Percentiles rank a stretch among this genome's conserved stretches.
Conservation (phyloP, 805 yeast species). For the Ascoidea asiatica region DNA sequence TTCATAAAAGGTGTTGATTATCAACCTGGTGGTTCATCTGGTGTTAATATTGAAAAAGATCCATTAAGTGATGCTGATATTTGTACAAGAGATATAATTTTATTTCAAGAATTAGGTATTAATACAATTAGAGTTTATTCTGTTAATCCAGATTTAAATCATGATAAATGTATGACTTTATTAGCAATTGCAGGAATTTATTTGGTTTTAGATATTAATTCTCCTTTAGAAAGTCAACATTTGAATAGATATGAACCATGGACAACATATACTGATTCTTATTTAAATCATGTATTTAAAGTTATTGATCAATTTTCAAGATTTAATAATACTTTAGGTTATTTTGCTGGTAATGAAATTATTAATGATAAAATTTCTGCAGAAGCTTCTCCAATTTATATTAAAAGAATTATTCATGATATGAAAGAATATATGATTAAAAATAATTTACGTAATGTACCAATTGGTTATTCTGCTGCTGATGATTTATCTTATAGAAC, state of each 20-base stretch:
- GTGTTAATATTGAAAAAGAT: slow-evolving; percentile 40
- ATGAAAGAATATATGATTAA: slow-evolving; percentile 54
- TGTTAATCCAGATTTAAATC: slow-evolving; percentile 68
- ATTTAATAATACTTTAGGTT: slow-evolving; percentile 82
- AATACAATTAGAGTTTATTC: slow-evolving; percentile 85
- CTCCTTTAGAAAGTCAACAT: slow-evolving; percentile 68
- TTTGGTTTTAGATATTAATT: slow-evolving; percentile 79
- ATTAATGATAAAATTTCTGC: slow-evolving; percentile 70
- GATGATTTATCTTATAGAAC: slow-evolving; percentile 73
- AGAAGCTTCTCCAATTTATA: slow-evolving; percentile 52
- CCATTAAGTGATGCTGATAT: slow-evolving; percentile 60
- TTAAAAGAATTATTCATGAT: slow-evolving; percentile 72
- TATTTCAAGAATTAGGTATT: slow-evolving; percentile 75
- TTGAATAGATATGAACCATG: slow-evolving; percentile 89
- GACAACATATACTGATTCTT: slow-evolving; percentile 64
- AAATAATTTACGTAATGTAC: slow-evolving; percentile 53
- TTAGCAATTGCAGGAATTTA: slow-evolving; percentile 90
- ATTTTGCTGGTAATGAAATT: slow-evolving; percentile 87
- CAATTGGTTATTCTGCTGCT: slow-evolving; percentile 95
- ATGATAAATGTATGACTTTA: slow-evolving; percentile 83
- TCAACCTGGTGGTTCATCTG: slow-evolving; percentile 93
- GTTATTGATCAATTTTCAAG: slow-evolving; percentile 71
- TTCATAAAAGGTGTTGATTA: slow-evolving; percentile 82
- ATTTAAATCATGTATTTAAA: slow-evolving; percentile 62
- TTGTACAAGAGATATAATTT: slow-evolving; percentile 72